Conservation (phyloP, 148 eudicot species). For the Linanthus parryae region DNA sequence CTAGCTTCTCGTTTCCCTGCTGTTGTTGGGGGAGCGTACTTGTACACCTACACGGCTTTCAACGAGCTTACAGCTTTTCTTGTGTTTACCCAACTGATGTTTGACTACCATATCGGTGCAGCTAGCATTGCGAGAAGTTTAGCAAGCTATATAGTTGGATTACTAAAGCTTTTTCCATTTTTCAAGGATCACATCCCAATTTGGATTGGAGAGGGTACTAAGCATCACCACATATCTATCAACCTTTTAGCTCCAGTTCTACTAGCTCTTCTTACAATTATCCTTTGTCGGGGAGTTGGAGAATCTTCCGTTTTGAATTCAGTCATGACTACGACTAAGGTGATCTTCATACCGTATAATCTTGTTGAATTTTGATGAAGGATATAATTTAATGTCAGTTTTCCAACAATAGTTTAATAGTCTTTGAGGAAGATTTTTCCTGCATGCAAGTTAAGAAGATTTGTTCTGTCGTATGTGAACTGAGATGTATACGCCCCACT, state of each 20-base stretch:
- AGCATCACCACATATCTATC: constrained; percentile 57
- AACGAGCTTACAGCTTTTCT: constrained; percentile 97
- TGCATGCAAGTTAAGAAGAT: too few species aligned
- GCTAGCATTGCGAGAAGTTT: constrained; percentile 98
- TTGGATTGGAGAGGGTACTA: constrained; percentile 88
- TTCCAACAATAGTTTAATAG: too few species aligned
- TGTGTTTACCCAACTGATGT: constrained; percentile 90
- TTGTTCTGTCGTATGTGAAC: too few species aligned
- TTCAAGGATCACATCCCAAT: constrained; percentile 66
- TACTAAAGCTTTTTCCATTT: constrained; percentile 66
- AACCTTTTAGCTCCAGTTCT: constrained; percentile 79
- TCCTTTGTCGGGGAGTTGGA: constrained; percentile 87
- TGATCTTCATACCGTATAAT: constrained; percentile 20
- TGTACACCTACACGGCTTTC: constrained; percentile 91
- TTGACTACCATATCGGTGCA: constrained; percentile 97
- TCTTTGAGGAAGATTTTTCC: too few species aligned
- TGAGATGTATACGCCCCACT: too few species aligned
- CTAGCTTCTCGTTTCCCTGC: constrained; percentile 93
- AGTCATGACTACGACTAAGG: constrained; percentile 86
- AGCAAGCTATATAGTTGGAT: constrained; percentile 62
- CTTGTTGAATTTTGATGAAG: too few species aligned
- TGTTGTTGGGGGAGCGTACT: constrained; percentile 96
- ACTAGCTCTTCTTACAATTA: constrained; percentile 49
- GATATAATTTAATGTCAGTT: too few species aligned
- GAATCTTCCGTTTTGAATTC: constrained; percentile 83